Base-by-base conservation (phyloP, 23 red algal genomes). In the Gracilaria gracilis region DNA sequence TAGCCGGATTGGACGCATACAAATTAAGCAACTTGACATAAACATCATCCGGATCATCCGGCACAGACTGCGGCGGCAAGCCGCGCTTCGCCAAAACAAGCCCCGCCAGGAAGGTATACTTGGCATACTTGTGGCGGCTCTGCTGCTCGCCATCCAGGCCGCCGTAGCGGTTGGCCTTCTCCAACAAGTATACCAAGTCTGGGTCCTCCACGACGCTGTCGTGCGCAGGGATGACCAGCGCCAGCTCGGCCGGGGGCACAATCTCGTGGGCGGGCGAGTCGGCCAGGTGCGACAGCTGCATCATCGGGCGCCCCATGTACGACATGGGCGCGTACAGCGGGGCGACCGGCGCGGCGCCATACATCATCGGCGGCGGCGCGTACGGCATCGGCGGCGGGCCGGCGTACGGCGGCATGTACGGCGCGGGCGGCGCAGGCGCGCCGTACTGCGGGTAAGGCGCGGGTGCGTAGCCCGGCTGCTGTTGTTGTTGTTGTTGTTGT, bases 1-100 rank as follows among this genome's bases (percentile, higher is more conserved):
- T 31, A 42, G 29, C 19, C 8, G 84, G 67, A 77, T 88, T 64
- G 25, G 61, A 53, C 0, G 27, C n/a, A 29, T 88, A 88, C 15
- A 88, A 15, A 28, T 88, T 54, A 16, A 74, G 34, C 24, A 88
- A 29, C 71, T 78, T 75, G 50, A 88, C 84, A 33, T 75, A 88
- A 0, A 75, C 47, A 23, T 88, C 84, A 36, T 88, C 54, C 12
- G 49, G 49, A 72, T 88, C 84, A 36, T 88, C 84, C 19, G 84
- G 67, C 3, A 88, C 57, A 4, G 84, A 64, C 59, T 61, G 40
- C 33, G 65, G 71, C 29, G 84, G 84, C 37, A 88, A 66, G 12
- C 84, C 84, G 32, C 84, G 84, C 27, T 72, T 88, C 15, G 84
- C 84, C 84, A 88, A 24, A 17, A 88, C n/a, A 57, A 88, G 34